Conservation (phyloP, 2,329 filamentous ascomycete genomes). For the Pestalotiopsis sp. region DNA sequence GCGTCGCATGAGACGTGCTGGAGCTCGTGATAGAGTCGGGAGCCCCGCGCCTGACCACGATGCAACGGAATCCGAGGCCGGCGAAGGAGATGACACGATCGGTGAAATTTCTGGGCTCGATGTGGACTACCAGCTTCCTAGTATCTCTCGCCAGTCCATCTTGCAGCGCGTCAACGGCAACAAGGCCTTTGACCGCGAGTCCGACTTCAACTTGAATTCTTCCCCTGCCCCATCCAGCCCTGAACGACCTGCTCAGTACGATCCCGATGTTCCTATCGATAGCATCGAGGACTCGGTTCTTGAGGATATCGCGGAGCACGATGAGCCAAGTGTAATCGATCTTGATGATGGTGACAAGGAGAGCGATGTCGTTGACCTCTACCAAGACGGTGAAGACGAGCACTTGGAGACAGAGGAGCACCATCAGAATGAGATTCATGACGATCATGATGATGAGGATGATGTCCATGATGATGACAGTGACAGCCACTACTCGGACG, state of each 20-base stretch:
- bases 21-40: constrained; percentile 45
- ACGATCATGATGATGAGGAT: too few species aligned
- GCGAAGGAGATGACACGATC: constrained; percentile 59
- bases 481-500: constrained; percentile 58
- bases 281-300: constrained; percentile 73
- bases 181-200: constrained; percentile 54
- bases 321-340: constrained; percentile 63
- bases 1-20: constrained; percentile 66
- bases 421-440: too few species aligned
- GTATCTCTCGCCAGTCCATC: constrained; percentile 92
- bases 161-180: constrained; percentile 79
- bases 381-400: constrained; percentile 50
- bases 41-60: constrained; percentile 46
- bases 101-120: constrained; percentile 61
- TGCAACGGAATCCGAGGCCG: constrained; percentile 29
- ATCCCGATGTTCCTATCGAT: constrained; percentile 88
- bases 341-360: constrained; percentile 64
- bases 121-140: constrained; percentile 66
- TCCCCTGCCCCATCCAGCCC: constrained; percentile 59
- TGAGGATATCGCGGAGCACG: constrained; percentile 48
- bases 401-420: constrained; percentile 24
- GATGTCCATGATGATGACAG: constrained; percentile 46
- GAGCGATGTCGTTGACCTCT: constrained; percentile 68
- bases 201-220: constrained; percentile 65
- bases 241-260: constrained; percentile 61